Evolutionary conservation across 176 grass and related monocot species (phyloP), one percentile per base, ranked within the genome.

Genomic region (Elymus sibiricus): DNA sequence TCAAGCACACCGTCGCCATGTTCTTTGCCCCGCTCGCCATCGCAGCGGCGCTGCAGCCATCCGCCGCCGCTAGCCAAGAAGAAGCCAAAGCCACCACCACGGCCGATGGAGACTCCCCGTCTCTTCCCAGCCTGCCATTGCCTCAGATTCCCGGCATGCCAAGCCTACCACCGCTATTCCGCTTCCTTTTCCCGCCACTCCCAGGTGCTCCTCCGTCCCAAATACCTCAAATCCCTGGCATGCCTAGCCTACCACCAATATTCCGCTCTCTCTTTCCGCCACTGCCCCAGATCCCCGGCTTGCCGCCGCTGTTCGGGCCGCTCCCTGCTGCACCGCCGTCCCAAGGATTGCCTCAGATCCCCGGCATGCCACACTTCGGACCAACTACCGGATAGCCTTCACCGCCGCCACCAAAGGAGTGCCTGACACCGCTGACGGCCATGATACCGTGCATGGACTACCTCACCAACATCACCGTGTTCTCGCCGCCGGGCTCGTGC

Each of bases 401-500:
- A 11, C 58, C 58, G 11, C 22, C 56, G 2, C 85, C 78, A 3
- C 53, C 67, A 1, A 73, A 58, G 10, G 78, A 81, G 78, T 87
- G 85, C 78, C 31, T 81, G 7, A 81, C 85, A 0, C 77, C 75
- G 1, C 11, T 84, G 64, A 47, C 53, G 16, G 25, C 31, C 40
- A 56, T 89, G 65, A 19, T 89, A 17, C 15, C 76, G 4, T 89
- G 87, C 32, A 5, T 66, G 76, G 82, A 67, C 56, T 89, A 85
- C 76, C 82, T 89, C 29, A 85, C 82, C 42, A 84, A 85, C 75
- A 6, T 70, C 73, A 78, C 76, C 17, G 87, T 72, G 34, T 16
- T 24, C 43, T 14, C 58, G 29, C 59, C 82, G 0, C 77, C 68
- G 25, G 3, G 3, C 29, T 3, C 5, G 0, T 89, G 87, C 68